Conservation (phyloP, 1,139 yeast genomes). For the Saccharomyces hybrid region DNA sequence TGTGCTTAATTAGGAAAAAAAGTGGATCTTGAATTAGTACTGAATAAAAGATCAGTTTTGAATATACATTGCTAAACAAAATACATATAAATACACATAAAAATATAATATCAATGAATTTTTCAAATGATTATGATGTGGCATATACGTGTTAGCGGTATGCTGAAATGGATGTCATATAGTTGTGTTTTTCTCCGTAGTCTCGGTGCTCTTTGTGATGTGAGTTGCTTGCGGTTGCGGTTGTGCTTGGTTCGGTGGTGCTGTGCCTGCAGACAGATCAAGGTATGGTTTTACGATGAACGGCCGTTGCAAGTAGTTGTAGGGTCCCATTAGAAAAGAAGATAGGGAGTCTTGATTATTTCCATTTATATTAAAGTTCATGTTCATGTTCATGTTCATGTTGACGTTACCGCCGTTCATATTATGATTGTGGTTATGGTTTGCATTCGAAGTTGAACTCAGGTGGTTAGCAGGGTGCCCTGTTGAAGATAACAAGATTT, state of each 20-base stretch:
- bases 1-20: background rate
- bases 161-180: background rate
- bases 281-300: background rate
- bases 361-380: background rate
- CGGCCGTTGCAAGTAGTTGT: background rate
- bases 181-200: background rate
- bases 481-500: slow-evolving; percentile 5
- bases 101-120: background rate
- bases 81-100: background rate
- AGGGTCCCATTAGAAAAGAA: background rate
- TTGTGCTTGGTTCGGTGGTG: background rate
- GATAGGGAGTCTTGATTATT: background rate
- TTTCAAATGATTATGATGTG: background rate
- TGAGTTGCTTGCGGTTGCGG: background rate
- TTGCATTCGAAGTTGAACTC: background rate
- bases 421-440: background rate
- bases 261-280: background rate
- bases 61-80: background rate
- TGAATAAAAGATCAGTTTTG: background rate
- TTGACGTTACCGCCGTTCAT: background rate
- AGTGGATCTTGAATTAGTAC: slow-evolving; percentile 2
- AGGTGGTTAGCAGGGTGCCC: slow-evolving; percentile 2
- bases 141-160: background rate
- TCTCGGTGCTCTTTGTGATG: background rate
- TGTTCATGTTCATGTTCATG: background rate